A percentile compares a stretch with the other conserved stretches of the same genome.
phyloP scores from a whole-genome alignment of 176 grass and related monocot species.

The Cocos nucifera region DNA sequence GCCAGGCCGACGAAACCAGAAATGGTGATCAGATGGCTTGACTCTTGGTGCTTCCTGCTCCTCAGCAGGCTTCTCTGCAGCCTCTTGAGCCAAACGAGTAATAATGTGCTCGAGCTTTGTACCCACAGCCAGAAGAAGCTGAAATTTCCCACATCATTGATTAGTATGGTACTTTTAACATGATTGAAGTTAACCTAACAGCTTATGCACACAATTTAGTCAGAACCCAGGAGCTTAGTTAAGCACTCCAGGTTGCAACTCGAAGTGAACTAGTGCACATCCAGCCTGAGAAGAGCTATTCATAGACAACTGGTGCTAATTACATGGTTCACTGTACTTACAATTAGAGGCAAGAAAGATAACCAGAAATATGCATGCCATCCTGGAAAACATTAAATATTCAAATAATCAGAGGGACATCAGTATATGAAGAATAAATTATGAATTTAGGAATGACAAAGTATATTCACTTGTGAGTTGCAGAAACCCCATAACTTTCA shows the following conservation, averaged over 20 bases:
- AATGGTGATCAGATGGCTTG: slow-evolving; percentile 62
- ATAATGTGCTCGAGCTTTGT: slow-evolving; percentile 83
- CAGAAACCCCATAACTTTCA: too few species aligned
- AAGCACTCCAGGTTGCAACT: too few species aligned
- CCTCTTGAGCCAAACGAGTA: slow-evolving; percentile 62
- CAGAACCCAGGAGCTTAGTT: too few species aligned
- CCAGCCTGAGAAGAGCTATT: too few species aligned
- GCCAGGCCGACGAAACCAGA: slow-evolving; percentile 61
- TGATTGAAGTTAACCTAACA: too few species aligned
- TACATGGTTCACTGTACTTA: slow-evolving; percentile 36
- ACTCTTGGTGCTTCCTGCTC: slow-evolving; percentile 14
- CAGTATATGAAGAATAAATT: neutral
- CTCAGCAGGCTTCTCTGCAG: slow-evolving; percentile 11
- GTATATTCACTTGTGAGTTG: too few species aligned
- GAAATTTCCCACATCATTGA: slow-evolving; percentile 24
- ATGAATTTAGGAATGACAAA: too few species aligned
- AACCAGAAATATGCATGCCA: slow-evolving; percentile 96
- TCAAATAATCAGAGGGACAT: slow-evolving; percentile 6
- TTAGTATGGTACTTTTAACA: neutral
- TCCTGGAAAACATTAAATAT: slow-evolving; percentile 56
- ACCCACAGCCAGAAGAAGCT: slow-evolving; percentile 73
- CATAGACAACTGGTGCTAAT: too few species aligned
- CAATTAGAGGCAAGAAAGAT: slow-evolving; percentile 84
- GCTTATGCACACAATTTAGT: too few species aligned
- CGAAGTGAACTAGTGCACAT: too few species aligned